Base-by-base conservation (phyloP, 1,284 basidiomycete genomes). In the Salmacisia buchloeana region DNA sequence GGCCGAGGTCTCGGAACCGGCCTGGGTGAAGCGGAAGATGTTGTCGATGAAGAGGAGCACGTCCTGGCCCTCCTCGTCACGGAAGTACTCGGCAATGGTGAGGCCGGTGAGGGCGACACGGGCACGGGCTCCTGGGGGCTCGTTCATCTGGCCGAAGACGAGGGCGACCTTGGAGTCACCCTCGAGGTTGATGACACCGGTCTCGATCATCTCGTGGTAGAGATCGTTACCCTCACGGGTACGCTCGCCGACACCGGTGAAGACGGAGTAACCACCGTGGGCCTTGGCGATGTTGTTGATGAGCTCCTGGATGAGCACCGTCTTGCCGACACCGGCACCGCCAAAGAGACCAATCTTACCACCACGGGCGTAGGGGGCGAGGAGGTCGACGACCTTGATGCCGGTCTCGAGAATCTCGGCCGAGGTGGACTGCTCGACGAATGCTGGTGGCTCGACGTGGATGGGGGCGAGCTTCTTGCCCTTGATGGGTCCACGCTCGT, bases 231-330 rank as follows among this genome's bases (percentile, higher is more conserved):
- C 94, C 88, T 98, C 94, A 86, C 94, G 94, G 74, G 94, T 98
- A 85, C 94, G 92, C 84, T 98, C 94, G 80, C 94, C 94, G 83
- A 96, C 93, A 89, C 92, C 92, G 81, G 94, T 96, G 88, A 97
- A 97, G 82, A 97, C 97, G 60, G 94, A 98, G 90, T 96, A 97
- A 93, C 94, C 94, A 93, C 94, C 94, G 83, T 97, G 94, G 64
- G 94, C 94, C 86, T 97, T 98, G 81, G 94, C 94, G 81, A 98
- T 93, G 86, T 98, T 97, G 89, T 98, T 97, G 85, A 98, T 98
- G 80, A 98, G 88, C 83, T 97, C 94, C 83, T 93, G 91, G 83
- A 97, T 97, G 82, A 97, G 85, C 81, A 97, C 94, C 68, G 94
- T 97, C 87, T 97, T 97, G 78, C 94, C 94, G 85, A 98, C 94